Conservation (phyloP, 306 rosid genomes). For the Acacia confusa region DNA sequence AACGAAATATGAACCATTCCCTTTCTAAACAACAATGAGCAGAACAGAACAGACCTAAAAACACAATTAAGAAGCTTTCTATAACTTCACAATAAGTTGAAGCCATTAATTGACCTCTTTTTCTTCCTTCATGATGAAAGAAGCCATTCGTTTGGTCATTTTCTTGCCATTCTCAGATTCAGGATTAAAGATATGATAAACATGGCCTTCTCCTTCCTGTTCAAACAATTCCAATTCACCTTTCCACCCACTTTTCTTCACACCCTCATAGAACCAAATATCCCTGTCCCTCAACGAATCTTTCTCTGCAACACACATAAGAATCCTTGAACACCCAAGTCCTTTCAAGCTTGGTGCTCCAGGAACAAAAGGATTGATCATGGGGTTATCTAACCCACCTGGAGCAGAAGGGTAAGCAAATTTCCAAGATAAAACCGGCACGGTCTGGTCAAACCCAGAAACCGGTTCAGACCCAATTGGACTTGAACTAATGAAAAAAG, state of each 20-base stretch:
- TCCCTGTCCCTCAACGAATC: slow-evolving; percentile 34
- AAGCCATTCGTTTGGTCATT: not conserved
- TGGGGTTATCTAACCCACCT: slow-evolving; percentile 34
- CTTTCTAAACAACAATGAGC: not conserved
- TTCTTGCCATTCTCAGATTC: not conserved
- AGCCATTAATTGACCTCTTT: not conserved
- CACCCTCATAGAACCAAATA: slow-evolving; percentile 33
- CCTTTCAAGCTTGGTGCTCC: slow-evolving; percentile 40
- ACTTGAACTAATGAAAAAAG: slow-evolving; percentile 41
- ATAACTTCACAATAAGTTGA: no score
- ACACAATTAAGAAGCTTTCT: not conserved
- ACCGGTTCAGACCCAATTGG: slow-evolving; percentile 32
- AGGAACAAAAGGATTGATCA: slow-evolving; percentile 30
- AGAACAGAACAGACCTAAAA: not conserved
- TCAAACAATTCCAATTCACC: slow-evolving; percentile 35
- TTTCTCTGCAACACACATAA: slow-evolving; percentile 33
- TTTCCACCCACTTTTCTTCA: slow-evolving; percentile 44
- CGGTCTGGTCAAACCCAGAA: not conserved
- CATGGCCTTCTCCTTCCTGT: slow-evolving; percentile 28
- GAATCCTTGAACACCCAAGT: slow-evolving; percentile 39
- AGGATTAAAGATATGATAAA: slow-evolving; percentile 1
- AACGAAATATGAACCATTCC: not conserved
- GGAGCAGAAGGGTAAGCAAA: slow-evolving; percentile 31
- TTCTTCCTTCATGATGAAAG: slow-evolving; percentile 5
- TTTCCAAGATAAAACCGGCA: slow-evolving; percentile 24